phyloP scores from a whole-genome alignment of 2,329 filamentous ascomycete species.

The Daldinia sp. region DNA sequence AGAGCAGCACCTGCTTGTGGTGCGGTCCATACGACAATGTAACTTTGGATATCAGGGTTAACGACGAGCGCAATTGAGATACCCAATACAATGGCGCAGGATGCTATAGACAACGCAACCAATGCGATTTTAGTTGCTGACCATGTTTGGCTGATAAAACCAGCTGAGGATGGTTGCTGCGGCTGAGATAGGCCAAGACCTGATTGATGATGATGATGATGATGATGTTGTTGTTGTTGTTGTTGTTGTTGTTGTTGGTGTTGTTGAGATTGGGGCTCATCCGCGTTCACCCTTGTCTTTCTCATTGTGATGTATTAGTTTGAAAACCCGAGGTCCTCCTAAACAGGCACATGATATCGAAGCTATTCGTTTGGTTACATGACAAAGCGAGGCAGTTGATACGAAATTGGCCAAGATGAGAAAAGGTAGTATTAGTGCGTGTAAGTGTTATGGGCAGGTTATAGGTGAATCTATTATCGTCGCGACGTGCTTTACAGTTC shows the following conservation, averaged over 20 bases:
- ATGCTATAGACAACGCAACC: constrained; percentile 38
- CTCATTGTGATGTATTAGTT: constrained; percentile 8
- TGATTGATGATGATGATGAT: constrained; percentile 30
- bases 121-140: constrained; percentile 38
- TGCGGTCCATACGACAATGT: constrained; percentile 42
- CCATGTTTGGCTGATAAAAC: constrained; percentile 33
- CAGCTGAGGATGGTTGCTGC: not conserved
- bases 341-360: not conserved
- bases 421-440: not conserved
- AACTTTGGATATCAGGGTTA: constrained; percentile 32
- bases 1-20: constrained; percentile 45
- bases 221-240: not conserved
- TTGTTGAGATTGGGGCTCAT: constrained; percentile 34
- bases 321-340: not conserved
- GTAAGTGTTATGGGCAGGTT: not conserved
- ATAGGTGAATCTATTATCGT: not conserved
- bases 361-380: constrained; percentile 4
- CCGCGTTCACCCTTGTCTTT: constrained; percentile 32
- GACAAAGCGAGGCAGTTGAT: not conserved
- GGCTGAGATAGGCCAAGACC: constrained; percentile 26
- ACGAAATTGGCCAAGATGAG: not conserved
- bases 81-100: constrained; percentile 39
- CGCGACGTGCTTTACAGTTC: not conserved
- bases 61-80: constrained; percentile 40
- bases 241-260: constrained; percentile 20